Percentiles rank a stretch among this genome's conserved stretches.
Conservation (phyloP, 2,329 filamentous ascomycete genomes). For the Alternaria sp. region DNA sequence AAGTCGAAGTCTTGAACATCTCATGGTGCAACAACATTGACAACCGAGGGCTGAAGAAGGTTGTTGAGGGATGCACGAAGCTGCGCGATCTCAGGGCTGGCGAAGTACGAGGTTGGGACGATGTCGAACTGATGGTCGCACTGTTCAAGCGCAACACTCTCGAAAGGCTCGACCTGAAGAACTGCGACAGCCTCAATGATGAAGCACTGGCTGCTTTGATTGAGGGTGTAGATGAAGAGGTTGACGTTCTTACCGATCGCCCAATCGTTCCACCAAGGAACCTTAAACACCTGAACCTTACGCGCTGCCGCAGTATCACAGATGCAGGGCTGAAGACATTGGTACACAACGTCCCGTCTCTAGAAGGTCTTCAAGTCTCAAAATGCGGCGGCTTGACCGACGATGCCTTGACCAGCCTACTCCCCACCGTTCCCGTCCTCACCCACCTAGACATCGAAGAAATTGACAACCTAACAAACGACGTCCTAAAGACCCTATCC, state of each 20-base stretch:
- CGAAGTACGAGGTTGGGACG: conserved; percentile 81
- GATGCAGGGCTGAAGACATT: conserved; percentile 73
- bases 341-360: conserved; percentile 74
- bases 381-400: conserved; percentile 79
- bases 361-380: conserved; percentile 84
- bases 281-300: conserved; percentile 84
- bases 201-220: conserved; percentile 75
- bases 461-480: conserved; percentile 76
- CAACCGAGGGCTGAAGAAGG: conserved; percentile 72
- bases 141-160: conserved; percentile 83
- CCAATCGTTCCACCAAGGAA: conserved; percentile 78
- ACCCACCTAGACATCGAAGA: conserved; percentile 92
- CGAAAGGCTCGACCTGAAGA: conserved; percentile 80
- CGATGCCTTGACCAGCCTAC: conserved; percentile 70
- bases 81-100: conserved; percentile 82
- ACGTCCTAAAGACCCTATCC: conserved; percentile 74
- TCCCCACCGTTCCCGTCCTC: conserved; percentile 77
- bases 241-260: conserved; percentile 79
- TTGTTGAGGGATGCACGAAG: conserved; percentile 74
- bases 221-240: conserved; percentile 75
- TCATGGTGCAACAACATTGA: conserved; percentile 93
- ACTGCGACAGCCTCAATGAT: conserved; percentile 80
- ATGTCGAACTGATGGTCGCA: conserved; percentile 71
- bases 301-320: conserved; percentile 76
- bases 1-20: conserved; percentile 84